Base-by-base conservation (phyloP, 169 alveolate species). In the Eimeria brunetti region DNA sequence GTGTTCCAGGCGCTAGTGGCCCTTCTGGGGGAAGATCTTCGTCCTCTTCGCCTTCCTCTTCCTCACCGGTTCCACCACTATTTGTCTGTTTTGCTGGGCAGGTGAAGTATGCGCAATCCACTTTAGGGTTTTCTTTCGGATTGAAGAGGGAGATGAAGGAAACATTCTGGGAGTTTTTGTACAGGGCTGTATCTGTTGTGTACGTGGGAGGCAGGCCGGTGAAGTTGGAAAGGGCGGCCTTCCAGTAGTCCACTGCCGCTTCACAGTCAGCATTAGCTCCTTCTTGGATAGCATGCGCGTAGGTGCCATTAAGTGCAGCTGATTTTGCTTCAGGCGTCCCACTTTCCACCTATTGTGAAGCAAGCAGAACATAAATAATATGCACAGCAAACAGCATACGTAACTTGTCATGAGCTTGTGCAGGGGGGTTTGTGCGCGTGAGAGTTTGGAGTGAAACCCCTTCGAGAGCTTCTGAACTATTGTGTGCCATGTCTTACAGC, bases 41-140 rank as follows among this genome's bases (percentile, higher is more conserved):
- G n/a, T n/a, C n/a, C n/a, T n/a, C n/a, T n/a, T n/a, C n/a, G n/a
- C n/a, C n/a, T n/a, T n/a, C n/a, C n/a, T n/a, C n/a, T n/a, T n/a
- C n/a, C n/a, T n/a, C n/a, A n/a, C 46, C 46, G 46, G 46, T 33
- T n/a, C n/a, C n/a, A n/a, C n/a, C 36, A 24, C 30, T 9, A n/a
- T n/a, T n/a, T 62, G 75, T 0, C 30, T 69, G 80, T 18, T 69
- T 30, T 36, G 51, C 51, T 36, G n/a, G n/a, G n/a, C n/a, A n/a
- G n/a, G n/a, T n/a, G n/a, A 62, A 62, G 75, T 4, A 62, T 62
- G 75, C 75, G 30, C 75, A 62, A n/a, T 62, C 75, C 75, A 62
- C 75, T n/a, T 62, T 62, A 9, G 38, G 8, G 11, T 0, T n/a
- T n/a, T 62, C 36, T 4, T 62, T 12, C 30, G 75, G 75, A n/a